Evolutionary conservation across 2,329 filamentous ascomycete species (phyloP), one percentile per base, ranked within the genome.

Genomic region (Clarireedia monteithiana): DNA sequence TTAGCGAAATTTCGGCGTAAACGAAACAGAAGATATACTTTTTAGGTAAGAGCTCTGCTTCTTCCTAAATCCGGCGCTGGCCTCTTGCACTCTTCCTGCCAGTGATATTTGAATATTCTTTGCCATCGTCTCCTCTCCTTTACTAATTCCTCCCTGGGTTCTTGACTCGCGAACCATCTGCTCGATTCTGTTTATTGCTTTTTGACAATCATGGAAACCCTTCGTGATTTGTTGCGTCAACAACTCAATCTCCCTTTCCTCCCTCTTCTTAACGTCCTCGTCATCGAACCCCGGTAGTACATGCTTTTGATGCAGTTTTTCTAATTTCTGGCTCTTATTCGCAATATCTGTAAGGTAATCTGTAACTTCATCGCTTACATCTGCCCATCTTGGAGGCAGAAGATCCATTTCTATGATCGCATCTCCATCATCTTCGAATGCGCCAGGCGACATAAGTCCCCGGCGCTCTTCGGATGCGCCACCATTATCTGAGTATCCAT

Each of bases 351-450:
- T 80, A 9, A 99, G 81, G 44, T 89, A 75, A 58, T 96, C 90
- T 30, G 87, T 85, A 59, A 99, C 90, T 69, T 97, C 91, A 69
- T 97, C 94, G 67, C 91, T 91, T 58, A 96, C 80, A 68, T 99
- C 94, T 57, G 92, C 88, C 94, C 94, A 99, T 59, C 94, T 85
- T 53, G 94, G 94, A 24, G 94, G 94, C 17, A 99, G 79, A 40
- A 96, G 76, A 72, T 97, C 92, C 94, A 99, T 97, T 76, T 99
- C 94, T 67, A 99, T 97, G 56, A 99, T 84, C 20, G 89, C 88
- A 72, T 97, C 92, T 69, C 91, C 91, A 73, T 96, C 89, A 70
- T 95, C 88, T 50, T 80, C 83, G 69, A 88, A 91, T 64, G 86
- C 85, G 66, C 81, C 84, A 55, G 83, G 79, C 60, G 91, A 88